These are phyloP conservation scores for Ophiostoma sp. DNA, from an alignment of 2,329 filamentous ascomycete species.

Conservation along the genomic window DNA sequence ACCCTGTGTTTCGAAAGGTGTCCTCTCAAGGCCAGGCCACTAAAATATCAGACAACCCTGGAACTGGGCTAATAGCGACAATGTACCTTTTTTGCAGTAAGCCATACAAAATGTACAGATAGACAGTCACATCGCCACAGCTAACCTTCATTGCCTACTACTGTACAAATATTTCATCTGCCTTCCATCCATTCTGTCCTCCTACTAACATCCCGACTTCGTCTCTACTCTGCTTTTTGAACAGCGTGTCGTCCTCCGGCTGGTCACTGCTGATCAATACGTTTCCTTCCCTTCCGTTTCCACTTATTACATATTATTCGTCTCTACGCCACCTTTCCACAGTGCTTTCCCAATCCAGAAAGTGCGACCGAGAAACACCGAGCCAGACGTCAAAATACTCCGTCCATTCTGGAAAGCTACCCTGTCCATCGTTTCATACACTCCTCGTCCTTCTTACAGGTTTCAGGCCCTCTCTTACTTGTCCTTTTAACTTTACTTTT, in stretches of 20 bases:
- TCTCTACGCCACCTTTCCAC: conserved; percentile 13
- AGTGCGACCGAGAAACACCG: conserved; percentile 6
- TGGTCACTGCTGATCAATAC: neutral
- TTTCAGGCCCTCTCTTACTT: conserved; percentile 7
- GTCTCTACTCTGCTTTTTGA: neutral
- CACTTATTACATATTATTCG: neutral
- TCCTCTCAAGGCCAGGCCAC: neutral
- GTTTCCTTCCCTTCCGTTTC: neutral
- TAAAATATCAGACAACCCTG: conserved; percentile 1
- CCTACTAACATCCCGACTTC: neutral
- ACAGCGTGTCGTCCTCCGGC: neutral
- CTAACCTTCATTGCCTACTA: neutral
- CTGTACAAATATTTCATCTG: neutral
- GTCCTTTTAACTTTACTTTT: neutral
- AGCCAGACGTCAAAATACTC: neutral
- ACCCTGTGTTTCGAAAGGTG: neutral
- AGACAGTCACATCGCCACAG: neutral
- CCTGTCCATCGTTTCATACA: neutral
- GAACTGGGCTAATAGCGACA: neutral
- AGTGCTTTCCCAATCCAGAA: neutral
- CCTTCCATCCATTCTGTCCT: neutral
- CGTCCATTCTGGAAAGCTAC: conserved; percentile 6
- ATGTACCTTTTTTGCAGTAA: neutral
- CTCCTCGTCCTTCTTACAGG: neutral
- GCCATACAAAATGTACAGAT: neutral